phyloP scores from a whole-genome alignment of 371 early-diverging fungal species.

The Rhizopus delemar region DNA sequence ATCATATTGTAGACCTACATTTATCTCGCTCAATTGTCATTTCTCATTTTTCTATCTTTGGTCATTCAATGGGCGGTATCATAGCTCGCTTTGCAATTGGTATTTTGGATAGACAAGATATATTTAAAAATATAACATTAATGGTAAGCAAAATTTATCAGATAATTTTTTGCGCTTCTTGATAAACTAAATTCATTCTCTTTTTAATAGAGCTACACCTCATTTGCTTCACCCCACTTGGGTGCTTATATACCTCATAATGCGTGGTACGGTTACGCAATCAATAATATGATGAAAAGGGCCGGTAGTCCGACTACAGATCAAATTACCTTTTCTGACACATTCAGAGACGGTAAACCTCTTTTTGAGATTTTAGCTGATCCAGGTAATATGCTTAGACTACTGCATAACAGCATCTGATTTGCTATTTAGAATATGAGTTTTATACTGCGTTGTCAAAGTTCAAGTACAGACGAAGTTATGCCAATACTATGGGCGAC shows the following conservation, averaged over 20 bases:
- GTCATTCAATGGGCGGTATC: constrained; percentile 11
- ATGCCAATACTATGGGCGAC: constrained; percentile 8
- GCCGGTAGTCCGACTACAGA: constrained; percentile 2
- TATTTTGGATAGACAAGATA: not conserved
- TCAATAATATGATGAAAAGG: not conserved
- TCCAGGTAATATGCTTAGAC: constrained; percentile 1
- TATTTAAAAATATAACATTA: constrained; percentile 5
- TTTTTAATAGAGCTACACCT: constrained; percentile 4
- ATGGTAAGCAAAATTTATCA: not conserved
- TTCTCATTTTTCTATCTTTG: constrained; percentile 7
- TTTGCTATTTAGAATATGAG: not conserved
- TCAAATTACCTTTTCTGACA: not conserved
- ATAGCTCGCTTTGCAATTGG: constrained; percentile 10
- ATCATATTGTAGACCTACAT: constrained; percentile 1
- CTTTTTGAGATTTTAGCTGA: constrained; percentile 3
- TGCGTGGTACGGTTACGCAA: not conserved
- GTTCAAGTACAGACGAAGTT: constrained; percentile 7
- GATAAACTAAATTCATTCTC: not conserved
- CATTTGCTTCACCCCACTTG: constrained; percentile 12
- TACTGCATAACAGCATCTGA: not conserved
- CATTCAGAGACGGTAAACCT: constrained; percentile 1
- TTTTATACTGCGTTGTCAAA: constrained; percentile 3
- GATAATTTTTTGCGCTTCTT: not conserved
- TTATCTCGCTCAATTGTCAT: not conserved
- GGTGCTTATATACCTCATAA: constrained; percentile 2